A percentile compares a stretch with the other conserved stretches of the same genome.
Conservation (phyloP, 139 green algal genomes). For the Parachlorella kessleri region DNA sequence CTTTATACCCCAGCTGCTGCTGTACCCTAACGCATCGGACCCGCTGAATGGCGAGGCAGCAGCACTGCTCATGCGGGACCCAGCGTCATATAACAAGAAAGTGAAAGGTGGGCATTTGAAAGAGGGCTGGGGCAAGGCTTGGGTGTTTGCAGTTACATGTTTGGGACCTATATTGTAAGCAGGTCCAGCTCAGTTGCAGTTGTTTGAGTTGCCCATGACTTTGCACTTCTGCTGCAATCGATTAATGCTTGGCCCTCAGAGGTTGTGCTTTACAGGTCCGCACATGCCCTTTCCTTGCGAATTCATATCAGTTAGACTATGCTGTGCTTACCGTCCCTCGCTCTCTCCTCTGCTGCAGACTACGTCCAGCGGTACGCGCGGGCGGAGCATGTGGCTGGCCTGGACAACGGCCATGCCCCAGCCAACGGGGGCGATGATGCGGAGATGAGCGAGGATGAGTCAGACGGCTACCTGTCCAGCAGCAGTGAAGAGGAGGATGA, state of each 20-base stretch:
- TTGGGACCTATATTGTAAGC: too few relatives aligned
- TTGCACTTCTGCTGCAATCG: too few relatives aligned
- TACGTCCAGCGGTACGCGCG: constrained; percentile 78
- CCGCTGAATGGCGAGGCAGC: constrained; percentile 98
- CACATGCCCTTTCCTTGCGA: too few relatives aligned
- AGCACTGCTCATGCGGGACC: constrained; percentile 96
- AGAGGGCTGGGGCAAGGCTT: not conserved
- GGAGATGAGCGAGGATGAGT: constrained; percentile 50
- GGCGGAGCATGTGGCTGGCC: constrained; percentile 45
- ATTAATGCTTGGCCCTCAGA: too few relatives aligned
- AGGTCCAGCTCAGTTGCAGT: too few relatives aligned
- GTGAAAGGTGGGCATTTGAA: constrained; percentile 69
- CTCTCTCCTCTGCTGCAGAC: constrained; percentile 58
- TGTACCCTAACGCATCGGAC: constrained; percentile 98
- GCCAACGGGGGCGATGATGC: constrained; percentile 35
- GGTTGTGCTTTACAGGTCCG: too few relatives aligned
- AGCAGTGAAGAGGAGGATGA: constrained; percentile 60
- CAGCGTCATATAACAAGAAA: constrained; percentile 87
- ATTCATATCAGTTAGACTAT: too few relatives aligned
- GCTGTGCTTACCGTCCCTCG: too few relatives aligned
- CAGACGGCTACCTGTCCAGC: constrained; percentile 69
- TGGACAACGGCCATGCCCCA: constrained; percentile 16
- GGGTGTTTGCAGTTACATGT: not conserved
- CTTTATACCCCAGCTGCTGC: constrained; percentile 97
- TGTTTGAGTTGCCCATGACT: too few relatives aligned